Conservation (phyloP, 179 eudicot genomes). For the Silene coronaria region DNA sequence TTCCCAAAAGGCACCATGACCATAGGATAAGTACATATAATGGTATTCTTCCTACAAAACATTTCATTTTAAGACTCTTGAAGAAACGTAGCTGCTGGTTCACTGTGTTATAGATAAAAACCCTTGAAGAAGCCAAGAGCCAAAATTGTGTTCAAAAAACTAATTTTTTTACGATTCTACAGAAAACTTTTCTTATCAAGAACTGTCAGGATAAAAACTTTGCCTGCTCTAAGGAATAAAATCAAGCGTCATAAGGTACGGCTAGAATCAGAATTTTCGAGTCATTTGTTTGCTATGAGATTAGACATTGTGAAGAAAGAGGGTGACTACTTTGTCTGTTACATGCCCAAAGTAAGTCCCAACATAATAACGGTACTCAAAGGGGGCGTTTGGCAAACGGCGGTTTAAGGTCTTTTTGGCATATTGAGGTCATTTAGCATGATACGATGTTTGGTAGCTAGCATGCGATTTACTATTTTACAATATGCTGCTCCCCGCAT, state of each 20-base stretch:
- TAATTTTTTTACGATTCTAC: background rate
- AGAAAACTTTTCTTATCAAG: slow-evolving; percentile 5
- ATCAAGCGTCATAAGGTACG: slow-evolving; percentile 8
- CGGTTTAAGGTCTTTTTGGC: too few relatives aligned
- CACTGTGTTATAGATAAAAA: background rate
- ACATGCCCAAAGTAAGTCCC: background rate
- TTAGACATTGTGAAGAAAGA: background rate
- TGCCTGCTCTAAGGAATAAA: slow-evolving; percentile 13
- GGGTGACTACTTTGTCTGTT: background rate
- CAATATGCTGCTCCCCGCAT: too few relatives aligned
- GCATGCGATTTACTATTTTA: too few relatives aligned
- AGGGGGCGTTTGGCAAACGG: too few relatives aligned
- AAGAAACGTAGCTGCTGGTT: background rate
- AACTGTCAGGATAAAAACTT: slow-evolving; percentile 10
- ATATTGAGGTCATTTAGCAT: too few relatives aligned
- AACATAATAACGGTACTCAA: too few relatives aligned
- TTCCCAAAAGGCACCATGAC: too few relatives aligned
- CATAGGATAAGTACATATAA: too few relatives aligned
- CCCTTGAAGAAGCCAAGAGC: slow-evolving; percentile 9
- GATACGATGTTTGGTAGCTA: too few relatives aligned
- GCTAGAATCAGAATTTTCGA: slow-evolving; percentile 11
- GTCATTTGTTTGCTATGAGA: background rate
- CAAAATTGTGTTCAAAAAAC: background rate
- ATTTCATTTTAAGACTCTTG: background rate
- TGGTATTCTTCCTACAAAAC: too few relatives aligned